phyloP scores from a whole-genome alignment of 2,329 filamentous ascomycete genomes.

The Diaporthe australafricana region DNA sequence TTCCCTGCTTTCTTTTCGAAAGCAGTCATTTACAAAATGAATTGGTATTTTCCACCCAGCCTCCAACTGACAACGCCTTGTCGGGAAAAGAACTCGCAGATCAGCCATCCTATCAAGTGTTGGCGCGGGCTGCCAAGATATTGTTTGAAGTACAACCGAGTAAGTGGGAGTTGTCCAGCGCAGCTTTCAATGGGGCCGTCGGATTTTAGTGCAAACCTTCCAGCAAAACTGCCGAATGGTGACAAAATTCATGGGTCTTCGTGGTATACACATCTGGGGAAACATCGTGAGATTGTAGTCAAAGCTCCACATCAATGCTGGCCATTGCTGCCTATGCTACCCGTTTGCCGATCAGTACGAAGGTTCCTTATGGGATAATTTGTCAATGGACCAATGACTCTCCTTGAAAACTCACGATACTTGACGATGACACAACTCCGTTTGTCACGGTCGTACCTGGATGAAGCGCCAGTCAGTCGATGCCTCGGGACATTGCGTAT shows the following conservation, averaged over 20 bases:
- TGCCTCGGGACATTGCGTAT: background rate
- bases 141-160: background rate
- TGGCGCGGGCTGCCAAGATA: background rate
- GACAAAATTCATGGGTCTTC: background rate
- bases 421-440: background rate
- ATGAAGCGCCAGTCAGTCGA: background rate
- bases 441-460: background rate
- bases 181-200: background rate
- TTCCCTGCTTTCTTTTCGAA: background rate
- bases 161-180: background rate
- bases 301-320: background rate
- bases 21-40: background rate
- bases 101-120: background rate
- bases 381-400: background rate
- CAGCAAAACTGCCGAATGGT: background rate
- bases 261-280: background rate
- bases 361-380: background rate
- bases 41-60: background rate
- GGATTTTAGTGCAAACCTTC: slow-evolving; percentile 5
- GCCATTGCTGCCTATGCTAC: background rate
- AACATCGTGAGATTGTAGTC: background rate
- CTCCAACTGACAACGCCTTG: background rate
- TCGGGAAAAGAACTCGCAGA: background rate
- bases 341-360: background rate
- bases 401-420: background rate